Evolutionary conservation across 441 rosid genomes (phyloP), one percentile per base, ranked within the genome.

Genomic region (Eugenia klotzschiana): DNA sequence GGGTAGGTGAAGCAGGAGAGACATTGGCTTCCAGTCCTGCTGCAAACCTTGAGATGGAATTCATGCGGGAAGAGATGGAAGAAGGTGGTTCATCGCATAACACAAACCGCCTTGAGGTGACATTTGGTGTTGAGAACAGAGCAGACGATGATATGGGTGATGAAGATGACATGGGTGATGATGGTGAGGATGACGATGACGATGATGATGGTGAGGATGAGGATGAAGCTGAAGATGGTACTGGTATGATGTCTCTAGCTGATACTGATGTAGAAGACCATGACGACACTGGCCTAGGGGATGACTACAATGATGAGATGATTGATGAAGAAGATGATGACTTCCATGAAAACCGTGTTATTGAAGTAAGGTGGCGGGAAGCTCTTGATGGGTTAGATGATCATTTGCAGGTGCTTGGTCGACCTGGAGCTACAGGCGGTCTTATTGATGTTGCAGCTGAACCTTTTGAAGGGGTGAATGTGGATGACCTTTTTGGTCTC

Each of bases 251-350:
- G 97, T 94, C 98, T 83, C 90, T 95, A 51, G 96, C 93, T 81
- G 98, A 94, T 90, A 97, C 98, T 79, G 98, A 97, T 88, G 97
- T 90, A 81, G 99, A 97, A 84, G 99, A 97, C 88, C 98, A 93
- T 84, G 98, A 97, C 89, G 99, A 97, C 89, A 83, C 93, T 86
- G 98, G 95, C 80, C 89, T 94, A 90, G 97, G 94, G 84, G 99
- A 94, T 93, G 99, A 94, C 84, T 95, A 89, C 88, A 93, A 92
- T 85, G 98, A 94, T 91, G 98, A 97, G 79, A 93, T 97, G 98
- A 88, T 94, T 84, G 99, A 97, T 86, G 99, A 97, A 88, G 99
- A 94, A 79, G 98, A 95, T 84, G 99, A 94, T 84, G 99, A 95
- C 88, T 95, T 94, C 88, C 95, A 94, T 86, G 98, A 93, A 91